phyloP scores from a whole-genome alignment of 177 flowering plant species.

The Vitis hybrid region DNA sequence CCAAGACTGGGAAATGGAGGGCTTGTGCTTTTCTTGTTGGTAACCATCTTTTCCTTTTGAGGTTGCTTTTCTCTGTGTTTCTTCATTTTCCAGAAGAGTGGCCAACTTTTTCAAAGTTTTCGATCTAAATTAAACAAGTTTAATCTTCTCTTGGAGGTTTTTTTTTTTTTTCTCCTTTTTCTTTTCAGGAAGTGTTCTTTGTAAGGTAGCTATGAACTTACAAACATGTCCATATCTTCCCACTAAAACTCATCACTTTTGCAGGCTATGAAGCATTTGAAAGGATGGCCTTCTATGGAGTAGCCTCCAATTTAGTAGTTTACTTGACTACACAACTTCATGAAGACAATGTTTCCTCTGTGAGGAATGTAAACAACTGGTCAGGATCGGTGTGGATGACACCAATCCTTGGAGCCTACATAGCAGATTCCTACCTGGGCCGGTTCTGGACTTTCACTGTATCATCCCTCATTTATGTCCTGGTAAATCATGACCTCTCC shows the following conservation, averaged over 20 bases:
- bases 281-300: constrained; percentile 92
- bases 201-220: too few species aligned
- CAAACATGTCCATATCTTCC: too few species aligned
- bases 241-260: neutral
- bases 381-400: constrained; percentile 89
- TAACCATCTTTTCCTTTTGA: constrained; percentile 9
- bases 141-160: too few species aligned
- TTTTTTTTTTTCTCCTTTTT: neutral
- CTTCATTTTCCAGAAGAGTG: too few species aligned
- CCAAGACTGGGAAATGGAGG: constrained; percentile 71
- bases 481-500: constrained; percentile 42
- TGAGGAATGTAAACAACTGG: constrained; percentile 87
- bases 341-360: constrained; percentile 81
- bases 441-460: constrained; percentile 91
- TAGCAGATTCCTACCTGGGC: constrained; percentile 82
- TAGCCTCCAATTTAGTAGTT: constrained; percentile 79
- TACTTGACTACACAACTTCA: constrained; percentile 81
- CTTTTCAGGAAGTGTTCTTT: constrained; percentile 9
- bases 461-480: constrained; percentile 71
- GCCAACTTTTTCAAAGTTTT: too few species aligned
- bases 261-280: constrained; percentile 85
- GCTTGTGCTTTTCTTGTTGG: constrained; percentile 70
- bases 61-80: neutral
- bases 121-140: too few species aligned
- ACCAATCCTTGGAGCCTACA: constrained; percentile 80